phyloP scores from a whole-genome alignment of 805 yeast genomes.

The Wickerhamiella cacticola region DNA sequence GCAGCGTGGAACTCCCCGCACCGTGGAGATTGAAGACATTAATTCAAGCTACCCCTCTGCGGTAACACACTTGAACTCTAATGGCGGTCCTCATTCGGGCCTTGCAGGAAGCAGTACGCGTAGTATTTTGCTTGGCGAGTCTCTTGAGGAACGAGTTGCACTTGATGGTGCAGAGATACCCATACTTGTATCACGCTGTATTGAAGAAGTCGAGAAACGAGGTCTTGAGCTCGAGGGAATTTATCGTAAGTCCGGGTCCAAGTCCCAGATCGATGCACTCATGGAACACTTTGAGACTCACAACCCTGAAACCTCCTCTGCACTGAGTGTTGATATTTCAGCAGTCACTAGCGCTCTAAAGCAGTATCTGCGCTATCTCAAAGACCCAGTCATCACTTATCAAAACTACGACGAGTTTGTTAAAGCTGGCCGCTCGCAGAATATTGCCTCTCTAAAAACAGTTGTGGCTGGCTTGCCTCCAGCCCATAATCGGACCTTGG shows the following conservation, averaged over 20 bases:
- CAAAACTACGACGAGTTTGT: conserved; percentile 57
- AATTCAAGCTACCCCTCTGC: neutral
- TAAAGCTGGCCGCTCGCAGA: conserved; percentile 34
- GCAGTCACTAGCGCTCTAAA: conserved; percentile 81
- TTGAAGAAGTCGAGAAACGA: conserved; percentile 61
- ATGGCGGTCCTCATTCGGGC: conserved; percentile 1
- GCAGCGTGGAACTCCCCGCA: conserved; percentile 10
- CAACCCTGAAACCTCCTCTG: conserved; percentile 29
- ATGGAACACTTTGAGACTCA: conserved; percentile 30
- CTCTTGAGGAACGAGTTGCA: conserved; percentile 51
- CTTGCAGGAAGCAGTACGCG: neutral
- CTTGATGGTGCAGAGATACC: conserved; percentile 59
- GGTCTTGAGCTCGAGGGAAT: conserved; percentile 77
- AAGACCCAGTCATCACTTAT: conserved; percentile 73
- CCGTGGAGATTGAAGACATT: conserved; percentile 6
- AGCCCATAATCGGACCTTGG: conserved; percentile 52
- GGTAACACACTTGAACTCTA: conserved; percentile 3
- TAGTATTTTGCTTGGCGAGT: conserved; percentile 27
- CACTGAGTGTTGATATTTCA: conserved; percentile 54
- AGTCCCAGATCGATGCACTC: conserved; percentile 46
- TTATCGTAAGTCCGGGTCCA: conserved; percentile 79
- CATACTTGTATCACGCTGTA: conserved; percentile 54
- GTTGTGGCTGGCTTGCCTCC: conserved; percentile 47
- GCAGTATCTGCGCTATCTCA: conserved; percentile 70
- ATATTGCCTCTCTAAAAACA: conserved; percentile 35